Conservation (phyloP, 768 basidiomycete species). For the Saitozyma sp. region DNA sequence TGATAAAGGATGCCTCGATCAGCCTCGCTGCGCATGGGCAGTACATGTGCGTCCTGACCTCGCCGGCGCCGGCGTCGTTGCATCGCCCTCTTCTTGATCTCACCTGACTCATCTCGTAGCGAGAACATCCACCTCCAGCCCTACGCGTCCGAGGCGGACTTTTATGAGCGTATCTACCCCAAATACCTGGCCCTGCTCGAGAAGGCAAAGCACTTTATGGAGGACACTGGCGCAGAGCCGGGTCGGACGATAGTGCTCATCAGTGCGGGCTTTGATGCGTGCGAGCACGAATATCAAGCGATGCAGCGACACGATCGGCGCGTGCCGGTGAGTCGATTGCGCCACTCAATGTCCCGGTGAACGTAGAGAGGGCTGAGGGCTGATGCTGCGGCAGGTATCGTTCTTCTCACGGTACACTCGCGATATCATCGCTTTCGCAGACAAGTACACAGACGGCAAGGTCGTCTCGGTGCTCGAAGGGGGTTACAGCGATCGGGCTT, state of each 20-base stretch:
- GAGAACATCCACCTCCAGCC: slow-evolving; percentile 69
- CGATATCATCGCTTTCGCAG: slow-evolving; percentile 68
- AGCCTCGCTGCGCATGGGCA: slow-evolving; percentile 81
- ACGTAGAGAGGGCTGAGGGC: background rate
- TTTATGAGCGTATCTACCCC: slow-evolving; percentile 72
- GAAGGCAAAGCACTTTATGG: slow-evolving; percentile 70
- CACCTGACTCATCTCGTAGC: slow-evolving; percentile 21
- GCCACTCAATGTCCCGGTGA: slow-evolving; percentile 15
- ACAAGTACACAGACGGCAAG: slow-evolving; percentile 65
- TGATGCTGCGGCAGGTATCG: slow-evolving; percentile 50
- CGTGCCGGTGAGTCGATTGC: slow-evolving; percentile 59
- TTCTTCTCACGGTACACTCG: slow-evolving; percentile 82
- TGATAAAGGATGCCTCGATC: slow-evolving; percentile 84
- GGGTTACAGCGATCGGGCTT: slow-evolving; percentile 86
- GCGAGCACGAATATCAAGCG: slow-evolving; percentile 80
- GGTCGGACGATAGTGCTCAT: slow-evolving; percentile 81
- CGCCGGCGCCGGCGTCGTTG: too few species aligned
- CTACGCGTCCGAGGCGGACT: slow-evolving; percentile 70
- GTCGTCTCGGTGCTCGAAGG: slow-evolving; percentile 90
- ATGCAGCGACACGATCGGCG: slow-evolving; percentile 93
- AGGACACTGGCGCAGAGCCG: slow-evolving; percentile 61
- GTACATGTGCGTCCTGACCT: slow-evolving; percentile 58
- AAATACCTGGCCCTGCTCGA: slow-evolving; percentile 66
- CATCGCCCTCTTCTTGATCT: too few species aligned
- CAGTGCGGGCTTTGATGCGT: slow-evolving; percentile 93